A percentile compares a stretch with the other conserved stretches of the same genome.
Conservation (phyloP, 805 yeast genomes). For the Candida yuanshanica region DNA sequence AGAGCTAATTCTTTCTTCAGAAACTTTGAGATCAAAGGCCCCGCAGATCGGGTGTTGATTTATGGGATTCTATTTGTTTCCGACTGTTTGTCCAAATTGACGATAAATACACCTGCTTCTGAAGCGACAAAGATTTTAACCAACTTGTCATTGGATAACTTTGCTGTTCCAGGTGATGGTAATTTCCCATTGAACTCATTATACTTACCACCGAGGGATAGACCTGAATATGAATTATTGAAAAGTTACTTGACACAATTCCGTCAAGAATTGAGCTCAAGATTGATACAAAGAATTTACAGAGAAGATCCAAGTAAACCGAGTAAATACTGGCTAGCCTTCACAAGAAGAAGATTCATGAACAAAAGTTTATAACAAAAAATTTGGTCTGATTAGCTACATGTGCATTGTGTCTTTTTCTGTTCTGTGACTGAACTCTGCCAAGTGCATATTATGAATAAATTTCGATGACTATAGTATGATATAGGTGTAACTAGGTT, state of each 20-base stretch:
- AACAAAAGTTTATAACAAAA: conserved; percentile 61
- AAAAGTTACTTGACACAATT: conserved; percentile 83
- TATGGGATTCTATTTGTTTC: conserved; percentile 90
- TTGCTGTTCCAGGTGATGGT: conserved; percentile 91
- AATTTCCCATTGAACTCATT: conserved; percentile 84
- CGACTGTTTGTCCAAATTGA: conserved; percentile 70
- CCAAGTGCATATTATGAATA: background rate
- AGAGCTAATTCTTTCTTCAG: conserved; percentile 95
- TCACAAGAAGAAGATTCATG: conserved; percentile 93
- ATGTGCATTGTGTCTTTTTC: too few relatives aligned
- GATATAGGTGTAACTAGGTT: background rate
- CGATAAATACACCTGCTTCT: conserved; percentile 38
- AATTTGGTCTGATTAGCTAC: too few relatives aligned
- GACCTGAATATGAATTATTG: conserved; percentile 71
- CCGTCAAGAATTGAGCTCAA: conserved; percentile 85
- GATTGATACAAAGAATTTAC: conserved; percentile 73
- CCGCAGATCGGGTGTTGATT: conserved; percentile 86
- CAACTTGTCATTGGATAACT: conserved; percentile 81
- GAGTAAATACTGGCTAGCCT: conserved; percentile 92
- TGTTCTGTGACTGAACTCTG: too few relatives aligned
- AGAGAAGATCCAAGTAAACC: conserved; percentile 55
- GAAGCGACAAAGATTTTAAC: conserved; percentile 70
- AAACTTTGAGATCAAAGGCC: conserved; percentile 94
- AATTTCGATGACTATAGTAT: background rate
- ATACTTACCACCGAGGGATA: conserved; percentile 70